Evolutionary conservation across 2,329 filamentous ascomycete genomes (phyloP), one percentile per base, ranked within the genome.

Genomic region (Chaetomium olivaceum): DNA sequence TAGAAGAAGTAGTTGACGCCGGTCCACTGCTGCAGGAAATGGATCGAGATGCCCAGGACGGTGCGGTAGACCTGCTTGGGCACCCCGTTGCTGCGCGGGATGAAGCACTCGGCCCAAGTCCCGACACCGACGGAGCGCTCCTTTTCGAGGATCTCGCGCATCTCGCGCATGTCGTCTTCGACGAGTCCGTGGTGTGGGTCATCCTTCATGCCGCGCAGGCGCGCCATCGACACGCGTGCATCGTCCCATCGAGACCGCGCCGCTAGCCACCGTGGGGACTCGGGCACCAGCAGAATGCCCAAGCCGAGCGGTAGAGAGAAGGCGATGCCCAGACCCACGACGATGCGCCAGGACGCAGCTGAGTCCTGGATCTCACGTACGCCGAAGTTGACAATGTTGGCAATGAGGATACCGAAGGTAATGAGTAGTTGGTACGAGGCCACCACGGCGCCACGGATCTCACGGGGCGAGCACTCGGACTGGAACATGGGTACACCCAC

Each of bases 391-490:
- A 87, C 80, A 62, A 82, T 77, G 70, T 85, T 84, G 62, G 83
- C 80, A 23, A 83, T 74, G 61, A 87, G 85, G 68, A 91, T 90
- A 39, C 89, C 89, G 31, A 91, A 79, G 0, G 89, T 91, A 74
- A 91, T 89, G 78, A 91, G 87, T 19, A 91, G 84, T 77, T 91
- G 89, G 76, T 91, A 91, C n/a, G 84, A 87, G 4, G 84, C 82
- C n/a, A 89, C 85, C 52, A 90, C 83, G 39, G 85, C 83, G 70
- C 87, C 87, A 70, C 87, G 85, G 67, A 89, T 87, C 71, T 86
- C 81, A 21, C 82, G 81, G 4, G 88, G 88, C 1, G 85, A 82
- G 61, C 82, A 86, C 73, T 90, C 88, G 50, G 85, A 85, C 76
- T 90, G 87, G 76, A 87, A 89, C 81, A 90, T 87, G 65, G 88